Conservation (phyloP, 495 filamentous ascomycete genomes). For the Articulospora tetracladia region DNA sequence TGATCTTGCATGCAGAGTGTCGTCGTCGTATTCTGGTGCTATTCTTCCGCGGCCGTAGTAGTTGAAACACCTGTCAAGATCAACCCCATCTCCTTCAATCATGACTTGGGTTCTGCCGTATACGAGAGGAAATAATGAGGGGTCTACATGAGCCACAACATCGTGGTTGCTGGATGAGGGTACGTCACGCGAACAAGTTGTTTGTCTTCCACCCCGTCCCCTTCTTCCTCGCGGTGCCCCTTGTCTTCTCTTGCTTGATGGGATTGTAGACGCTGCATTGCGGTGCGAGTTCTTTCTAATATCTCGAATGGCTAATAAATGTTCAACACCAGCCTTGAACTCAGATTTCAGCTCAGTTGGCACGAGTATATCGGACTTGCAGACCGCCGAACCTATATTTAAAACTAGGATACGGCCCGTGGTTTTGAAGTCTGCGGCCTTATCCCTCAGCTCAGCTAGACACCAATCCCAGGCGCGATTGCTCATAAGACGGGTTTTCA, state of each 20-base stretch:
- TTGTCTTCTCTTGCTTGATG: not conserved
- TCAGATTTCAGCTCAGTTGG: not conserved
- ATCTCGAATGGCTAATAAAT: no score
- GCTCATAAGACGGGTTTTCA: slow-evolving; percentile 7
- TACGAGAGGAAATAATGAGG: slow-evolving; percentile 35
- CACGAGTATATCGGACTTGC: not conserved
- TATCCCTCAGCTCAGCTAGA: slow-evolving; percentile 23
- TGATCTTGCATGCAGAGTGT: not conserved
- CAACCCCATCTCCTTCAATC: not conserved
- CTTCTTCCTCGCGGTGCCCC: not conserved
- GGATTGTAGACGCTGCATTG: not conserved
- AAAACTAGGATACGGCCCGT: not conserved
- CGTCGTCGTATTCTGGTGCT: not conserved
- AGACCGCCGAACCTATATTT: not conserved
- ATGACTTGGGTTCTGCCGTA: slow-evolving; percentile 32
- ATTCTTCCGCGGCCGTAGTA: not conserved
- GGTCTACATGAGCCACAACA: slow-evolving; percentile 24
- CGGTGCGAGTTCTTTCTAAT: not conserved
- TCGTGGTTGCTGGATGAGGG: not conserved
- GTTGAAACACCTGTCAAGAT: not conserved
- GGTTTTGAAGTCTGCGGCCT: not conserved
- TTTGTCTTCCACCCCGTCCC: not conserved
- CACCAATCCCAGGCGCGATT: slow-evolving; percentile 18
- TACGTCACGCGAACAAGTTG: not conserved
- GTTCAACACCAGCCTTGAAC: not conserved